Conservation (phyloP, 1,139 yeast species). For the Taiozyma sp. region DNA sequence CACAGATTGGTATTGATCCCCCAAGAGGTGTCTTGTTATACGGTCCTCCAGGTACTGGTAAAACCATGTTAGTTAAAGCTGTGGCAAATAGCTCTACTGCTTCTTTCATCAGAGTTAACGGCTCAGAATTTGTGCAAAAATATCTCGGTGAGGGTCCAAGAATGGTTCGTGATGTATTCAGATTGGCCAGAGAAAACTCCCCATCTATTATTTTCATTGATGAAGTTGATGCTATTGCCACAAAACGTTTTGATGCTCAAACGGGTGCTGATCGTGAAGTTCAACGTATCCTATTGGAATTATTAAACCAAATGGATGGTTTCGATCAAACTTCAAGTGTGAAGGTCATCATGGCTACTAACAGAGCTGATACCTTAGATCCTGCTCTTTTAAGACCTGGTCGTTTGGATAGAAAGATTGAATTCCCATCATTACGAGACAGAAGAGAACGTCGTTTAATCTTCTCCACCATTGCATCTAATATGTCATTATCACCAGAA, state of each 20-base stretch:
- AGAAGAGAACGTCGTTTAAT: constrained; percentile 97
- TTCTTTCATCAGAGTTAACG: constrained; percentile 91
- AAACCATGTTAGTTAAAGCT: constrained; percentile 98
- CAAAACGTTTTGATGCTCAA: constrained; percentile 98
- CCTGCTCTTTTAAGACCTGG: constrained; percentile 98
- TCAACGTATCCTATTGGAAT: constrained; percentile 92
- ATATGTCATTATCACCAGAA: constrained; percentile 97
- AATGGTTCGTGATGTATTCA: constrained; percentile 97
- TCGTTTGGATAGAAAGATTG: constrained; percentile 96
- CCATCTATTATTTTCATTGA: constrained; percentile 97
- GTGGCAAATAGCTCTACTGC: constrained; percentile 97
- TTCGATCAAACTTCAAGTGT: constrained; percentile 95
- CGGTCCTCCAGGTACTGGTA: constrained; percentile 99
- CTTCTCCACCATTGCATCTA: constrained; percentile 92
- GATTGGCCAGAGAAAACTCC: constrained; percentile 94
- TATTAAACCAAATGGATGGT: constrained; percentile 98
- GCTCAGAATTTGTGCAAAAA: constrained; percentile 97
- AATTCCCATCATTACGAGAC: constrained; percentile 91
- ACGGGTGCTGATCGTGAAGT: constrained; percentile 99
- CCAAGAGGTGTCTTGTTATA: constrained; percentile 96
- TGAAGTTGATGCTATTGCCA: constrained; percentile 98
- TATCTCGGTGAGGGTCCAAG: constrained; percentile 99
- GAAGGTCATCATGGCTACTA: constrained; percentile 98
- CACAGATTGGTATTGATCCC: constrained; percentile 98
- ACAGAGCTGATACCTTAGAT: constrained; percentile 95